A percentile compares a stretch with the other conserved stretches of the same genome.
Conservation (phyloP, 768 basidiomycete genomes). For the Lentinula boryana region DNA sequence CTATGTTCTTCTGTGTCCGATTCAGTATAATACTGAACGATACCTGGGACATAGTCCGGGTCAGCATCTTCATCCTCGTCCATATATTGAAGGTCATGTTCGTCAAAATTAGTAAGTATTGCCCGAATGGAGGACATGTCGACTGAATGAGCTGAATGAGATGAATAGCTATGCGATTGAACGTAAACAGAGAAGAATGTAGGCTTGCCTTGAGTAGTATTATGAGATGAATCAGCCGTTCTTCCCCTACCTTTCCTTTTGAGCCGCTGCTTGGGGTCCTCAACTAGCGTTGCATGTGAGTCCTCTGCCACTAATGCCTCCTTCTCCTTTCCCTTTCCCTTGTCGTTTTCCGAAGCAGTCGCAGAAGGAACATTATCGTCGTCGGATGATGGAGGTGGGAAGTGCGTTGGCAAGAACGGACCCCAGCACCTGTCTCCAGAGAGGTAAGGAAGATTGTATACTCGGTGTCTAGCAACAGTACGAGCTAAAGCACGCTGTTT, state of each 20-base stretch:
- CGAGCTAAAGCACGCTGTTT: neutral
- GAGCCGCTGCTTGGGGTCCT: neutral
- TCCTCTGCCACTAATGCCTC: neutral
- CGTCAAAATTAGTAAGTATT: neutral
- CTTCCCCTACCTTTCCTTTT: neutral
- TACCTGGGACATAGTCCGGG: conserved; percentile 7
- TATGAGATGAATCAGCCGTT: neutral
- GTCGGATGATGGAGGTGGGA: conserved; percentile 7
- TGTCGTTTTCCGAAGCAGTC: neutral
- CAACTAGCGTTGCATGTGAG: neutral
- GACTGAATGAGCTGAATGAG: neutral
- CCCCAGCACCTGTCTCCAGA: conserved; percentile 1
- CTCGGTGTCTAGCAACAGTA: conserved; percentile 1
- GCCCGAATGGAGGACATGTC: neutral
- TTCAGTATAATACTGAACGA: neutral
- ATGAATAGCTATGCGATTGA: neutral
- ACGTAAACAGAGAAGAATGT: neutral
- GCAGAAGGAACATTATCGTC: conserved; percentile 11
- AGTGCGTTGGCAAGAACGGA: conserved; percentile 5
- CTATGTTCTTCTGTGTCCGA: neutral
- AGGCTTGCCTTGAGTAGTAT: neutral
- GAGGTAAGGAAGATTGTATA: conserved; percentile 1
- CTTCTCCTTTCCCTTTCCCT: neutral
- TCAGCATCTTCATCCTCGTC: conserved; percentile 9
- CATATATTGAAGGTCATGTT: conserved; percentile 9